Percentiles rank a stretch among this genome's conserved stretches.
Evolutionary conservation across 2,329 filamentous ascomycete genomes (phyloP).

Genomic region (Venturia carpophila): DNA sequence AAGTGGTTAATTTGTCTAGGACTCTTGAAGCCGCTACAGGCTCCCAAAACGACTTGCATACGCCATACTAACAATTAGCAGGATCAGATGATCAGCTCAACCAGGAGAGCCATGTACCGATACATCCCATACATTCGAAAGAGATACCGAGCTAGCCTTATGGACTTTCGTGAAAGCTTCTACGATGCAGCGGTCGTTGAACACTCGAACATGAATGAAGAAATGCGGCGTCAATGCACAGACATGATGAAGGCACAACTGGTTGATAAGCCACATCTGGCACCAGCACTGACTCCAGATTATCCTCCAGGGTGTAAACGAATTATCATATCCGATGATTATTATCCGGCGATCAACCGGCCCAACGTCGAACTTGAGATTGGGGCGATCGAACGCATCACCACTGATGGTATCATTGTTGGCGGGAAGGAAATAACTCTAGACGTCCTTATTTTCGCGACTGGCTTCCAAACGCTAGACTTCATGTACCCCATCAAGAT

Average conservation of each 20-base stretch:
- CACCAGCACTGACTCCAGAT: slow-evolving; percentile 46
- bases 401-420: slow-evolving; percentile 39
- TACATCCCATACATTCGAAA: slow-evolving; percentile 46
- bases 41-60: too few relatives aligned
- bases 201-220: slow-evolving; percentile 28
- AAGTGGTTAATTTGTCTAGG: too few relatives aligned
- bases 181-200: slow-evolving; percentile 39
- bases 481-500: slow-evolving; percentile 51
- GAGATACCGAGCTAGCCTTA: slow-evolving; percentile 43
- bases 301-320: slow-evolving; percentile 50
- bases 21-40: too few relatives aligned
- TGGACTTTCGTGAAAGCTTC: slow-evolving; percentile 48
- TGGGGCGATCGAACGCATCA: slow-evolving; percentile 39
- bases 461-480: slow-evolving; percentile 51
- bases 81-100: slow-evolving; percentile 40
- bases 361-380: slow-evolving; percentile 47
- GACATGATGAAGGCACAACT: slow-evolving; percentile 37
- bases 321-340: slow-evolving; percentile 49
- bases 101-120: slow-evolving; percentile 38
- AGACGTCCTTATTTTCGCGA: slow-evolving; percentile 51
- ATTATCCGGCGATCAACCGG: slow-evolving; percentile 42
- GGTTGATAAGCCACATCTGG: slow-evolving; percentile 41
- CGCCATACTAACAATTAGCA: slow-evolving; percentile 17
- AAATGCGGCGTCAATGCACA: slow-evolving; percentile 31
- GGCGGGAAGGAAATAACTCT: slow-evolving; percentile 39